Evolutionary conservation across 2,329 filamentous ascomycete genomes (phyloP).

Genomic region (Knoxdaviesia capensis): DNA sequence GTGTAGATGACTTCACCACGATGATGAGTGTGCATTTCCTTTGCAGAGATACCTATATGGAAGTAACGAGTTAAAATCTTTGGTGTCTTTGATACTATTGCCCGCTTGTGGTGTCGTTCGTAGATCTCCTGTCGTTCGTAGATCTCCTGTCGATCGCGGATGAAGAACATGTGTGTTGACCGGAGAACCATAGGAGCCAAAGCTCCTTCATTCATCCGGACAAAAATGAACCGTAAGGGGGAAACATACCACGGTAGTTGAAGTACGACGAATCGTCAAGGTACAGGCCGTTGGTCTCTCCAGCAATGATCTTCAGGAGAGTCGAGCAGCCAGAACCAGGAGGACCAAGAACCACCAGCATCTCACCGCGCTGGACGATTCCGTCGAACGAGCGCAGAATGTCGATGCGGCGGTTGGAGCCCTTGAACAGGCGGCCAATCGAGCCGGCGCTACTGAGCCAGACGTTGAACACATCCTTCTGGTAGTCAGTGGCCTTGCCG

Average conservation of each 20-base stretch:
- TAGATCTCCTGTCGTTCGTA: background rate
- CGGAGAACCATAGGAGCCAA: conserved; percentile 1
- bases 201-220: conserved; percentile 3
- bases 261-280: conserved; percentile 52
- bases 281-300: conserved; percentile 63
- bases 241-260: conserved; percentile 52
- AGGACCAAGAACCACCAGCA: conserved; percentile 56
- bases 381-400: conserved; percentile 51
- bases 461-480: conserved; percentile 44
- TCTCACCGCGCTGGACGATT: conserved; percentile 49
- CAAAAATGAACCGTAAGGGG: background rate
- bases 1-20: conserved; percentile 77
- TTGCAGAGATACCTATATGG: conserved; percentile 34
- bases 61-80: conserved; percentile 5
- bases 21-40: conserved; percentile 60
- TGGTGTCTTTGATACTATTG: too few species aligned
- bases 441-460: conserved; percentile 27
- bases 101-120: background rate
- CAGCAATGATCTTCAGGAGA: conserved; percentile 65
- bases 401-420: conserved; percentile 37
- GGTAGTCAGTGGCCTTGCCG: conserved; percentile 48
- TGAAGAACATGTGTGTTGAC: background rate
- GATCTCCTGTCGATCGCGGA: background rate
- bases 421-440: conserved; percentile 27
- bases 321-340: conserved; percentile 64